These are phyloP conservation scores for Grammothele lineata DNA, from an alignment of 768 basidiomycete genomes.

Conservation along the genomic window DNA sequence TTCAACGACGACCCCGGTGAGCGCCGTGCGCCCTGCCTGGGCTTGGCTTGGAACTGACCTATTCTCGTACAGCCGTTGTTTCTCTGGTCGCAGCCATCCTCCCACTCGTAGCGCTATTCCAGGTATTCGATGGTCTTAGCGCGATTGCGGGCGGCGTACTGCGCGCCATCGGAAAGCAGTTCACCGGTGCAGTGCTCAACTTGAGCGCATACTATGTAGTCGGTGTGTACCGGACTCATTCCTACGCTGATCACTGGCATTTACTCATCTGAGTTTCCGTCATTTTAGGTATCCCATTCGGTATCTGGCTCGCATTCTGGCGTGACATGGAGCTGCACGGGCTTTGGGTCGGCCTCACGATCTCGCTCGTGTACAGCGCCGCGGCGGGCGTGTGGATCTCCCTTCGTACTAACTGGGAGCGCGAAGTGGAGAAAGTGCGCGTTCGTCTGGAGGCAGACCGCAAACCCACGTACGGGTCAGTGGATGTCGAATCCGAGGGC, in stretches of 20 bases:
- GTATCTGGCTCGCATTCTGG: constrained; percentile 72
- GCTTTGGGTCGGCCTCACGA: constrained; percentile 81
- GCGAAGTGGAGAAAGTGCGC: constrained; percentile 60
- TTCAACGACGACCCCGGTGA: constrained; percentile 53
- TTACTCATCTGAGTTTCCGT: too few species aligned
- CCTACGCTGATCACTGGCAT: too few species aligned
- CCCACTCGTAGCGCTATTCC: constrained; percentile 68
- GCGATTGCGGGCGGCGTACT: constrained; percentile 74
- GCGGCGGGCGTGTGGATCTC: constrained; percentile 50
- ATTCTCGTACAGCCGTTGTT: constrained; percentile 31
- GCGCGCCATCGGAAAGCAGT: constrained; percentile 78
- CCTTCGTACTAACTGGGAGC: constrained; percentile 62
- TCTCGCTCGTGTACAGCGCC: constrained; percentile 57
- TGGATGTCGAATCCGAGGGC: constrained; percentile 11
- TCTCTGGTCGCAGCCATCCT: constrained; percentile 49
- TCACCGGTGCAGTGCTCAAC: constrained; percentile 75
- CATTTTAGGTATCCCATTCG: constrained; percentile 79
- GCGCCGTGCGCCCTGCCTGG: neutral
- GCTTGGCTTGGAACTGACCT: neutral
- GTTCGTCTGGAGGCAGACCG: constrained; percentile 49
- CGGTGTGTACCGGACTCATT: constrained; percentile 33
- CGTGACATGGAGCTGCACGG: constrained; percentile 57
- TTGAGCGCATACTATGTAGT: constrained; percentile 78
- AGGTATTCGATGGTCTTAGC: constrained; percentile 78
- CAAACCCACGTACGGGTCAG: constrained; percentile 15